Base-by-base conservation (phyloP, 345 rosid species). In the Luvunga scandens region DNA sequence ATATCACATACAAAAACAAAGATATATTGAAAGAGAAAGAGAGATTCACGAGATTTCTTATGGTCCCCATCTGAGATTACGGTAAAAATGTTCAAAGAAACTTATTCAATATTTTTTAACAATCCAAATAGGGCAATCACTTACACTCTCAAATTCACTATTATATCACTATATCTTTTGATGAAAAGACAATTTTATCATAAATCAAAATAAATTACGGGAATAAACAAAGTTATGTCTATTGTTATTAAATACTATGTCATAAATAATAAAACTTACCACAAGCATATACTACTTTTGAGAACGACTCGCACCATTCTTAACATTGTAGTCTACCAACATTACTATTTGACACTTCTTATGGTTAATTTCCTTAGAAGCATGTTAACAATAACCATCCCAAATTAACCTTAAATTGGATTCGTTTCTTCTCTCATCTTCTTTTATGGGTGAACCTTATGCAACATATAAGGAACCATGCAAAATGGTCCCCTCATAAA, bases 401-500 rank as follows among this genome's bases (percentile, higher is more conserved):
- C 22, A 50, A 50, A 16, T 53, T 16, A 53, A 53, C 57, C 7
- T 19, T 53, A 34, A 38, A 71, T 57, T n/a, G 28, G 42, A 38
- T 60, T 36, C 31, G 56, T 76, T 36, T 50, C 28, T 18, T 66
- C 33, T 66, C 34, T 66, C 21, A 33, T 71, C 36, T 38, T 66
- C 22, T 36, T 48, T 66, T 56, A 66, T 76, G 21, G 66, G 56
- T 76, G 72, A 66, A 66, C 72, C 78, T 50, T 66, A 66, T 76
- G 72, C 63, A 76, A 66, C 39, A 76, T 50, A 18, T 66, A 63
- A 67, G 73, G 66, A 77, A 82, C 80, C 83, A 79, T 75, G 77
- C 69, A 72, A 39, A 18, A 60, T 83, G 90, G 85, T 83, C 90
- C 88, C 90, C 88, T 68, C 79, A 53, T 31, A 16, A 57, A 38